A percentile compares a stretch with the other conserved stretches of the same genome.
These are phyloP conservation scores for Cystofilobasidium macerans DNA, from an alignment of 768 basidiomycete genomes.

Conservation along the genomic window DNA sequence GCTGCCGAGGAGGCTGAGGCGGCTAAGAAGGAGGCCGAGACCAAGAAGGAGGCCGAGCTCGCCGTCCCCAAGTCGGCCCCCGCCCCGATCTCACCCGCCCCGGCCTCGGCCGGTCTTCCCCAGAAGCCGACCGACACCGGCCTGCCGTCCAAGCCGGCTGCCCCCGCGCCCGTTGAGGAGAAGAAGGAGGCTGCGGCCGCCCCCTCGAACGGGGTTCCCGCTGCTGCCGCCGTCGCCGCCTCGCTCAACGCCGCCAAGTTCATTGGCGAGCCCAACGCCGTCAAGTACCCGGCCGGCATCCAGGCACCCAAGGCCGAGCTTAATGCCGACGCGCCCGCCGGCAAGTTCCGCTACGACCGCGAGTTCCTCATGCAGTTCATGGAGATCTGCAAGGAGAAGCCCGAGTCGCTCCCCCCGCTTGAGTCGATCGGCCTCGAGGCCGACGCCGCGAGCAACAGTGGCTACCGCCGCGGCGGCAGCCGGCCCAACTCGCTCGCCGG, in stretches of 20 bases:
- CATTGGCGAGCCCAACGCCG: conserved; percentile 66
- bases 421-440: conserved; percentile 86
- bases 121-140: conserved; percentile 26
- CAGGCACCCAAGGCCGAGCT: conserved; percentile 72
- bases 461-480: conserved; percentile 13
- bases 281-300: conserved; percentile 73
- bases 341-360: conserved; percentile 94
- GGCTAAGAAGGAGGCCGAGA: conserved; percentile 26
- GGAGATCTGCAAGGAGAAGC: conserved; percentile 86
- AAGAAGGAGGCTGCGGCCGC: conserved; percentile 2
- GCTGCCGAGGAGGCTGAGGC: conserved; percentile 26
- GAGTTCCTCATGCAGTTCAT: conserved; percentile 97
- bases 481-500: conserved; percentile 17
- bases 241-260: conserved; percentile 64
- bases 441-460: conserved; percentile 41
- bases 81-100: conserved; percentile 33
- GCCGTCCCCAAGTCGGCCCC: conserved; percentile 28
- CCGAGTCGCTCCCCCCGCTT: conserved; percentile 74
- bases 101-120: conserved; percentile 28
- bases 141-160: conserved; percentile 27
- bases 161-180: conserved; percentile 15
- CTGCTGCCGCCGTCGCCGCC: conserved; percentile 28
- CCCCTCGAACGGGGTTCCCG: not conserved
- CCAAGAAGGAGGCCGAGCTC: conserved; percentile 33
- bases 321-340: conserved; percentile 68